Conservation (phyloP, 495 filamentous ascomycete genomes). For the Aspergillus heteromorphus region DNA sequence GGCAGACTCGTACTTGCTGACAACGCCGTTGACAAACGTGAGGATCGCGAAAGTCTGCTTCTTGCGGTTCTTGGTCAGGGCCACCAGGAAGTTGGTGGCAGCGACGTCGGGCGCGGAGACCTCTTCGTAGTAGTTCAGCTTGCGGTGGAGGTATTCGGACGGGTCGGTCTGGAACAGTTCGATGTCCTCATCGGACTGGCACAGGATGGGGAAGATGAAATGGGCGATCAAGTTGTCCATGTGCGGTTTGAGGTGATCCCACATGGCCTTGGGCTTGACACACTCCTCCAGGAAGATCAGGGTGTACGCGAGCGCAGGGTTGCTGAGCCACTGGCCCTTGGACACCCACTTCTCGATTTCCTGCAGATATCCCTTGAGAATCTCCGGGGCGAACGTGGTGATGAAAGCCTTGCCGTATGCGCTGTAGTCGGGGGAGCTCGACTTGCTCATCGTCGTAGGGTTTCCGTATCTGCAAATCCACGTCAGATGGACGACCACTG, state of each 20-base stretch:
- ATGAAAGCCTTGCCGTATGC: conserved; percentile 87
- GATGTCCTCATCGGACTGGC: conserved; percentile 86
- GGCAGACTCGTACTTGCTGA: conserved; percentile 81
- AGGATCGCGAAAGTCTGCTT: conserved; percentile 94
- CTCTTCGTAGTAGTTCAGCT: conserved; percentile 97
- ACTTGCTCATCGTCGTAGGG: conserved; percentile 61
- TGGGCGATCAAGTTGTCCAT: conserved; percentile 87
- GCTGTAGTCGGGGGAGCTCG: conserved; percentile 62
- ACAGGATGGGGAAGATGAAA: conserved; percentile 90
- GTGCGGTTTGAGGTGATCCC: conserved; percentile 88
- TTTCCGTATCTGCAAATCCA: conserved; percentile 72
- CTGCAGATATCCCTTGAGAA: conserved; percentile 83
- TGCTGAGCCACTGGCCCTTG: conserved; percentile 92
- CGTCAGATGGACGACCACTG: conserved; percentile 6
- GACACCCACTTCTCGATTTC: conserved; percentile 96
- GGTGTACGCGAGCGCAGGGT: conserved; percentile 84
- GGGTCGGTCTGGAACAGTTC: conserved; percentile 92
- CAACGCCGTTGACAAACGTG: conserved; percentile 86
- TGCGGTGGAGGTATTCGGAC: conserved; percentile 92
- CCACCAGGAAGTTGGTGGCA: conserved; percentile 92
- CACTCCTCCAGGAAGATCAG: conserved; percentile 94
- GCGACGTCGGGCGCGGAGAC: conserved; percentile 93
- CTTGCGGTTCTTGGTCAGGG: conserved; percentile 87
- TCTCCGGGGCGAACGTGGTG: conserved; percentile 86
- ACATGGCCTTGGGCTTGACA: conserved; percentile 94